These are phyloP conservation scores for Graphilbum ipis-grandicollis DNA, from an alignment of 2,329 filamentous ascomycete genomes.

Conservation along the genomic window DNA sequence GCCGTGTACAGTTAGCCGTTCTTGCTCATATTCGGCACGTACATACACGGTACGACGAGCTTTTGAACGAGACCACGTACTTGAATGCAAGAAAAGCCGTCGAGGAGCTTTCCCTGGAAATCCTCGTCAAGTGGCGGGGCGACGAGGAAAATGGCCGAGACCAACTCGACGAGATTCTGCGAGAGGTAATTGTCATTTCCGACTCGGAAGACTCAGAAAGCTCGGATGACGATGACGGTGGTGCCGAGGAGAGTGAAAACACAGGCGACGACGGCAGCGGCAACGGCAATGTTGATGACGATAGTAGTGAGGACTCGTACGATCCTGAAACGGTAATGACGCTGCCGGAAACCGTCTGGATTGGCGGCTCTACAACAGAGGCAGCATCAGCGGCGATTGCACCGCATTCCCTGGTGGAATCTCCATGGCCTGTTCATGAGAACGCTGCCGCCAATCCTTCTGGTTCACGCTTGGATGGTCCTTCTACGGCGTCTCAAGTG, in stretches of 20 bases:
- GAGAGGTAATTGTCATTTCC: conserved; percentile 50
- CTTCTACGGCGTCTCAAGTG: background rate
- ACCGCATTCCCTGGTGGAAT: too few species aligned
- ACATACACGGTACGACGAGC: conserved; percentile 47
- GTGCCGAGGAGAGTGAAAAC: conserved; percentile 18
- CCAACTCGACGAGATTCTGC: conserved; percentile 48
- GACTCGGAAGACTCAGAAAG: conserved; percentile 38
- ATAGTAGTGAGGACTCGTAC: background rate
- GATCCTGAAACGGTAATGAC: background rate
- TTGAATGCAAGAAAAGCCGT: conserved; percentile 43
- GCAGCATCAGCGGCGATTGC: too few species aligned
- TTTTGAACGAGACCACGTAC: conserved; percentile 40
- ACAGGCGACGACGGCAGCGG: conserved; percentile 13
- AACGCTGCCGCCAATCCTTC: too few species aligned
- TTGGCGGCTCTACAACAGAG: too few species aligned
- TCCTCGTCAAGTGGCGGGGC: conserved; percentile 55
- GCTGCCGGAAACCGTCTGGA: too few species aligned
- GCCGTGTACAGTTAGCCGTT: conserved; percentile 46
- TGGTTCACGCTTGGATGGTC: too few species aligned
- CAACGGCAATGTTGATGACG: conserved; percentile 2
- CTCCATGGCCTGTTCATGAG: too few species aligned
- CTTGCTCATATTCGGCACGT: conserved; percentile 49
- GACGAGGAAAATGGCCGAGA: conserved; percentile 53
- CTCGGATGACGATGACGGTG: conserved; percentile 23
- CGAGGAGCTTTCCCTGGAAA: conserved; percentile 42